Percentiles rank a stretch among this genome's conserved stretches.
Conservation (phyloP, 164 flowering plant species). For the Stephania japonica region DNA sequence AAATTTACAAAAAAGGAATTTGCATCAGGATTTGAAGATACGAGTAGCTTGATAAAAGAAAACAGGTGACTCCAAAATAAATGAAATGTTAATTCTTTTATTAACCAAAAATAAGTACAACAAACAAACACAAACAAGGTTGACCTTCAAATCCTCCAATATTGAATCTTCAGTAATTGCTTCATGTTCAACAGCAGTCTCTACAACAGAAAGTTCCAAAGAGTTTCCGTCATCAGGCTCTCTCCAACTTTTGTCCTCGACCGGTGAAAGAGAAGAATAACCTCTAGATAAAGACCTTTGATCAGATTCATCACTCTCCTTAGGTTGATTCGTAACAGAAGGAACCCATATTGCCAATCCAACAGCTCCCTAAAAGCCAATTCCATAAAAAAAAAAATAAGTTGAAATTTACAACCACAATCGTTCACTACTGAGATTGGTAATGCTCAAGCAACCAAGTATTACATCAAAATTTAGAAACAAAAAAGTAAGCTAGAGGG, state of each 20-base stretch:
- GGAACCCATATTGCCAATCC: slow-evolving; percentile 99
- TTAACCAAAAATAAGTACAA: not conserved
- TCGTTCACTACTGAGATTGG: not conserved
- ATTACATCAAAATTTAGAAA: not conserved
- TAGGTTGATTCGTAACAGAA: slow-evolving; percentile 72
- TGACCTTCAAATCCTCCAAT: slow-evolving; percentile 76
- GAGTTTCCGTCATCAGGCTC: slow-evolving; percentile 28
- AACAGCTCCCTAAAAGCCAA: slow-evolving; percentile 81
- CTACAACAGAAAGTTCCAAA: slow-evolving; percentile 62
- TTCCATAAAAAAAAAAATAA: slow-evolving; percentile 8
- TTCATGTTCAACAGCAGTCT: slow-evolving; percentile 29
- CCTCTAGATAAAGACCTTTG: slow-evolving; percentile 38
- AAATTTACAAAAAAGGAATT: not conserved
- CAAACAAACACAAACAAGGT: not conserved
- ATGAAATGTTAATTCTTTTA: too few species aligned
- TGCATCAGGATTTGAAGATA: not conserved
- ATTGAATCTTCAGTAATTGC: slow-evolving; percentile 42
- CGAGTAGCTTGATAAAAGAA: not conserved
- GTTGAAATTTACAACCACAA: not conserved
- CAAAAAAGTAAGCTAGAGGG: not conserved
- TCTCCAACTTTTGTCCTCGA: slow-evolving; percentile 54
- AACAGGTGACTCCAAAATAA: not conserved
- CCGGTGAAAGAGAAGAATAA: slow-evolving; percentile 52
- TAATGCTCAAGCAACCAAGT: slow-evolving; percentile 1
- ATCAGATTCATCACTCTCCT: slow-evolving; percentile 58